Conservation (phyloP, 805 yeast genomes). For the Candida arabinofermentans region DNA sequence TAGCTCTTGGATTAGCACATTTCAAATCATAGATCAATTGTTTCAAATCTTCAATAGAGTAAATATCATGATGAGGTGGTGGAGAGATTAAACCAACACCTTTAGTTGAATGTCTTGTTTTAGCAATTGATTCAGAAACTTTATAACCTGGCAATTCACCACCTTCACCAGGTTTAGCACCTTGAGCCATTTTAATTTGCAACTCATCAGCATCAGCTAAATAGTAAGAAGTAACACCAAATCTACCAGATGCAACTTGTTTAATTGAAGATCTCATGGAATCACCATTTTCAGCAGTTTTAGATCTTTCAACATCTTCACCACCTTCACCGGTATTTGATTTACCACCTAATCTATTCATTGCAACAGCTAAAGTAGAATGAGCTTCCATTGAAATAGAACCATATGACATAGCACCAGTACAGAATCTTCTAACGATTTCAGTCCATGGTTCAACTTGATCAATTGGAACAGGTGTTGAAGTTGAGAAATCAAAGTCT, state of each 20-base stretch:
- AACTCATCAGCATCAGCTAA: conserved; percentile 95
- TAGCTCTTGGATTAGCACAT: conserved; percentile 95
- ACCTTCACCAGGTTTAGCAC: conserved; percentile 99
- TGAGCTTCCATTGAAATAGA: conserved; percentile 98
- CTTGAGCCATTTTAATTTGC: conserved; percentile 98
- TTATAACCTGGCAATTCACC: conserved; percentile 97
- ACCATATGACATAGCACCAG: conserved; percentile 99
- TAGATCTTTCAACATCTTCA: conserved; percentile 90
- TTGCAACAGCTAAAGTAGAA: conserved; percentile 95
- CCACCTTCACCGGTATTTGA: conserved; percentile 99
- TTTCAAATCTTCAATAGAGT: conserved; percentile 95
- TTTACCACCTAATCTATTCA: conserved; percentile 97
- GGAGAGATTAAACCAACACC: conserved; percentile 97
- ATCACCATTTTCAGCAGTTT: conserved; percentile 80
- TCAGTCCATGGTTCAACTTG: conserved; percentile 99
- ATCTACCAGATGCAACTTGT: conserved; percentile 97
- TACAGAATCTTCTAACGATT: conserved; percentile 92
- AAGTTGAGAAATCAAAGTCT: conserved; percentile 76
- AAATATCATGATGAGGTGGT: conserved; percentile 98
- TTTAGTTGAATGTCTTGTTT: conserved; percentile 93
- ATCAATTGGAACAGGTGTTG: conserved; percentile 82
- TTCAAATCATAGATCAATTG: conserved; percentile 95
- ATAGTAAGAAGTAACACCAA: conserved; percentile 95
- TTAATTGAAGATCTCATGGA: conserved; percentile 98
- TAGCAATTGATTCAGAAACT: conserved; percentile 83